phyloP scores from a whole-genome alignment of 1,284 basidiomycete species.

The Coniophora puteana region DNA sequence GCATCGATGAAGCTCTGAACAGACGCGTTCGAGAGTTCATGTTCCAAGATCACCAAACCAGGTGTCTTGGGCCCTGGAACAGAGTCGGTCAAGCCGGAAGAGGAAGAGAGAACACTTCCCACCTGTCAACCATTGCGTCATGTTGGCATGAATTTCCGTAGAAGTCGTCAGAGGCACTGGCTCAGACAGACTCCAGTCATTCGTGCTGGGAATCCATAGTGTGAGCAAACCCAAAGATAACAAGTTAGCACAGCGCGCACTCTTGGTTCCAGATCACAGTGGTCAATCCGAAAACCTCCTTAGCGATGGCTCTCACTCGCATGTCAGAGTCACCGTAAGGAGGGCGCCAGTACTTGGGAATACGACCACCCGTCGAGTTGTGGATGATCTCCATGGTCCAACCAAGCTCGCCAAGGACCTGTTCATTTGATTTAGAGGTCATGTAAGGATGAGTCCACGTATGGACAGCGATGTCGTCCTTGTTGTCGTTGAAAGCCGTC shows the following conservation, averaged over 20 bases:
- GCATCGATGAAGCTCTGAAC: constrained; percentile 68
- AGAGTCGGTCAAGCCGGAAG: constrained; percentile 10
- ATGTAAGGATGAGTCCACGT: constrained; percentile 82
- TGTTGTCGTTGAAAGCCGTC: constrained; percentile 43
- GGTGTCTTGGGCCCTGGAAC: constrained; percentile 57
- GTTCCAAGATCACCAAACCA: constrained; percentile 81
- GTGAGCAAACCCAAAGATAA: constrained; percentile 7
- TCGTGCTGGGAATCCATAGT: constrained; percentile 45
- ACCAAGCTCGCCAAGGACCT: constrained; percentile 76
- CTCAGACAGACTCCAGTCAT: constrained; percentile 59
- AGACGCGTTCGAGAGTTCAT: constrained; percentile 67
- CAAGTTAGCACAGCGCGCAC: constrained; percentile 36
- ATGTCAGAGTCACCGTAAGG: constrained; percentile 77
- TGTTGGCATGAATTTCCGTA: constrained; percentile 38
- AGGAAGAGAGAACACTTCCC: constrained; percentile 10
- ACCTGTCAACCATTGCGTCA: constrained; percentile 58
- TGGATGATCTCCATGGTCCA: constrained; percentile 83
- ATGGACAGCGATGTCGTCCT: constrained; percentile 72
- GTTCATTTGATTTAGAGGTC: constrained; percentile 70
- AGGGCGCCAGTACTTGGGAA: constrained; percentile 75
- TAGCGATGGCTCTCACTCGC: constrained; percentile 71
- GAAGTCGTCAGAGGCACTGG: constrained; percentile 35
- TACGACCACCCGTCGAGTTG: constrained; percentile 72
- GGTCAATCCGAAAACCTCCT: constrained; percentile 64
- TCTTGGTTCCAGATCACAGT: constrained; percentile 82